Percentiles rank a stretch among this genome's conserved stretches.
These are phyloP conservation scores for Nemophila menziesii DNA, from an alignment of 257 asterid genomes.

Conservation along the genomic window DNA sequence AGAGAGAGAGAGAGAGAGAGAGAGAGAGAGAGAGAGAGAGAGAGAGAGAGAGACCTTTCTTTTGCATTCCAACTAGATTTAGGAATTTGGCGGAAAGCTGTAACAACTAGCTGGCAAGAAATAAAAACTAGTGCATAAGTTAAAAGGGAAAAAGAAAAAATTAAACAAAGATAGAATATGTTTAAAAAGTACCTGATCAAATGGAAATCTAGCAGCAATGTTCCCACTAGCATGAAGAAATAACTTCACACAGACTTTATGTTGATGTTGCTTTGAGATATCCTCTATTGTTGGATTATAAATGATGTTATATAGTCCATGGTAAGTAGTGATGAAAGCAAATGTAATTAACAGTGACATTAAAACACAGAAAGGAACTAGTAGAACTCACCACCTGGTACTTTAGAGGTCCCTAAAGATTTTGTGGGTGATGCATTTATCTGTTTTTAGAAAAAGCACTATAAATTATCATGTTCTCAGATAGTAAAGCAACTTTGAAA, in stretches of 20 bases:
- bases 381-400: slow-evolving; percentile 6
- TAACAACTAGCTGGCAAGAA: slow-evolving; percentile 43
- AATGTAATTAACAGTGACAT: too few relatives aligned
- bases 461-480: background rate
- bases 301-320: too few relatives aligned
- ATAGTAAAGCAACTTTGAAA: background rate
- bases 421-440: slow-evolving; percentile 3
- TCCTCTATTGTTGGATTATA: slow-evolving; percentile 26
- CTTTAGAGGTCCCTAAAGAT: background rate
- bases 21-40: background rate
- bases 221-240: slow-evolving; percentile 69
- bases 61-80: slow-evolving; percentile 72
- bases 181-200: slow-evolving; percentile 38
- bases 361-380: background rate
- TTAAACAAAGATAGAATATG: slow-evolving; percentile 4
- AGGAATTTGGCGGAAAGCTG: slow-evolving; percentile 57
- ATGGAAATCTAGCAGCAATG: slow-evolving; percentile 69
- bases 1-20: too few relatives aligned
- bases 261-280: slow-evolving; percentile 32
- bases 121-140: slow-evolving; percentile 15
- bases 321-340: background rate
- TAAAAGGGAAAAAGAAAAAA: slow-evolving; percentile 3
- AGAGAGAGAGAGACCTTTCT: slow-evolving; percentile 50
- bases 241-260: slow-evolving; percentile 40
- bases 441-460: background rate